Evolutionary conservation across 805 yeast species (phyloP).

Genomic region (Scheffersomyces ergatensis): DNA sequence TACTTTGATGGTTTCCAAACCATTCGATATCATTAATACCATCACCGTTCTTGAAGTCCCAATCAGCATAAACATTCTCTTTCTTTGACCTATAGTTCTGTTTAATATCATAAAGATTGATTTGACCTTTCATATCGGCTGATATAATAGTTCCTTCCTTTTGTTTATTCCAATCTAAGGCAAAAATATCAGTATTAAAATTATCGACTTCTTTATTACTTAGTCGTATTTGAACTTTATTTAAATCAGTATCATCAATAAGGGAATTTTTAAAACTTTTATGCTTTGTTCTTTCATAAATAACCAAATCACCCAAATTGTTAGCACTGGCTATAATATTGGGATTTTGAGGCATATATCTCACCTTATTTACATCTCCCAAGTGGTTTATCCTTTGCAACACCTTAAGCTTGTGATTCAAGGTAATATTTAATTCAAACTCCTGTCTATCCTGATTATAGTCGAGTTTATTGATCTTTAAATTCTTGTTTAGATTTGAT

Average conservation of each 20-base stretch:
- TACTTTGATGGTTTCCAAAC: conserved; percentile 57
- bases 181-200: conserved; percentile 54
- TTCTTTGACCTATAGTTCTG: conserved; percentile 19
- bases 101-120: conserved; percentile 68
- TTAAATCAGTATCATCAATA: conserved; percentile 23
- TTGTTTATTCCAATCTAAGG: conserved; percentile 71
- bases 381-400: conserved; percentile 62
- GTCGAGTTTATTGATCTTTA: conserved; percentile 33
- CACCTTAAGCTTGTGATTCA: conserved; percentile 25
- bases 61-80: background rate
- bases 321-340: conserved; percentile 74
- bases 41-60: background rate
- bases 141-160: conserved; percentile 58
- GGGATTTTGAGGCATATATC: conserved; percentile 83
- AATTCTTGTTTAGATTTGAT: conserved; percentile 28
- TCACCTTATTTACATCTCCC: conserved; percentile 72
- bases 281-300: conserved; percentile 85
- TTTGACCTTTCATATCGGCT: conserved; percentile 61
- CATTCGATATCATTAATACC: conserved; percentile 76
- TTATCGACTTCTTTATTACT: conserved; percentile 27
- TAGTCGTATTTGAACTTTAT: conserved; percentile 53
- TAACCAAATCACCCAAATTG: conserved; percentile 58
- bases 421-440: conserved; percentile 26
- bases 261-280: conserved; percentile 28
- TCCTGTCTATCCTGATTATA: conserved; percentile 39